Evolutionary conservation across 441 rosid genomes (phyloP).

Genomic region (Melastoma candidum): DNA sequence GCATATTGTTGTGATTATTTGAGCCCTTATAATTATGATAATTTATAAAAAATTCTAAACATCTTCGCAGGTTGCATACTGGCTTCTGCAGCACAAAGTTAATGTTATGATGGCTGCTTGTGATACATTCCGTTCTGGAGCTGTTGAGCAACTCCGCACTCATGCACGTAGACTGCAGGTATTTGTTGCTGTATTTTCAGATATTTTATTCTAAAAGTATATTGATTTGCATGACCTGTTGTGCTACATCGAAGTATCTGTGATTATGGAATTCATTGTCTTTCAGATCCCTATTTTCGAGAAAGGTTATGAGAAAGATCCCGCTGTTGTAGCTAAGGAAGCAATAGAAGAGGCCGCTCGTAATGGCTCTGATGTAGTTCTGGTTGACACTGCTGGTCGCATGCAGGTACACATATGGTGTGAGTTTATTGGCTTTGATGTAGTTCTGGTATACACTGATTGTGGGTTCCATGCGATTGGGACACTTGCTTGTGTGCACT

Average conservation of each 20-base stretch:
- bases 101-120: conserved; percentile 99
- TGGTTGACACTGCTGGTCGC: conserved; percentile 97
- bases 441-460: too few relatives aligned
- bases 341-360: conserved; percentile 86
- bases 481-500: too few relatives aligned
- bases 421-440: too few relatives aligned
- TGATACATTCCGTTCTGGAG: conserved; percentile 97
- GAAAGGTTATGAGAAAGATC: conserved; percentile 97
- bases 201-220: too few relatives aligned
- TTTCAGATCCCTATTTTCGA: conserved; percentile 88
- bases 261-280: too few relatives aligned
- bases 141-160: conserved; percentile 92
- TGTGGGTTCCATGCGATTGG: too few relatives aligned
- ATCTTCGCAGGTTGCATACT: conserved; percentile 71
- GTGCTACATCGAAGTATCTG: too few relatives aligned
- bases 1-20: background rate
- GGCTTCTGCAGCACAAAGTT: conserved; percentile 90
- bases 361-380: conserved; percentile 87
- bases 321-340: conserved; percentile 96
- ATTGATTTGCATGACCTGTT: too few relatives aligned
- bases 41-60: conserved; percentile 1
- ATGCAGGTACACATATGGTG: conserved; percentile 53
- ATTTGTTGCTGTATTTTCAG: conserved; percentile 1
- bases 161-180: conserved; percentile 99
- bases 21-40: background rate